Evolutionary conservation across 768 basidiomycete genomes (phyloP), one percentile per base, ranked within the genome.

Genomic region (Cubamyces lactineus): DNA sequence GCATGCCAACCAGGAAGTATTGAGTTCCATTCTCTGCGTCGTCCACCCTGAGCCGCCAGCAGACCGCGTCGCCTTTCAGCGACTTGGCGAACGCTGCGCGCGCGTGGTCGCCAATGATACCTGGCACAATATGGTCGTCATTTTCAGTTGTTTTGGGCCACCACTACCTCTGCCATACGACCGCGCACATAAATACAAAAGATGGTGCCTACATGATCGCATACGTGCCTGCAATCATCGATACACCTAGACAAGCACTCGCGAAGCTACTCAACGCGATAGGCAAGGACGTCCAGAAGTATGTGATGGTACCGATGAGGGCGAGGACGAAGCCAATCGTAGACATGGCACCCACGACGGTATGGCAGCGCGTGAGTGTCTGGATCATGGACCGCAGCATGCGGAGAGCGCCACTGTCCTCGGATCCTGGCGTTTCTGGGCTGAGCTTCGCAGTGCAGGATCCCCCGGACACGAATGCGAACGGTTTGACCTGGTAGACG

Each of bases 231-330:
- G 41, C 62, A 13, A 59, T 12, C 9, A 64, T 9, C 24, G 61
- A 66, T 8, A 17, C 61, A 7, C 69, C 71, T 3, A 73, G 53
- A 49, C 66, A 70, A 11, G 57, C 69, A 41, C 68, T 70, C 38
- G 66, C 63, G 46, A 70, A 70, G 24, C 65, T 67, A 15, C 63
- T 63, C 17, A 71, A 43, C 17, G 66, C 62, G 17, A 57, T 11
- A 16, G 72, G 67, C 39, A 71, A 54, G 40, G 61, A 48, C 23
- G 66, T 64, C 72, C 70, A 73, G 38, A 68, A 66, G 57, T 67
- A 71, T 40, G 64, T 59, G 19, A 67, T 28, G 15, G 65, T 65
- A 15, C 69, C 69, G 45, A 67, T 9, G 12, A 69, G 51, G 21
- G 61, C 66, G 38, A 69, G 61, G 30, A 67, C 17, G 51, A 69